These are phyloP conservation scores for Aspergillus novofumigatus DNA, from an alignment of 2,329 filamentous ascomycete species.

Conservation along the genomic window DNA sequence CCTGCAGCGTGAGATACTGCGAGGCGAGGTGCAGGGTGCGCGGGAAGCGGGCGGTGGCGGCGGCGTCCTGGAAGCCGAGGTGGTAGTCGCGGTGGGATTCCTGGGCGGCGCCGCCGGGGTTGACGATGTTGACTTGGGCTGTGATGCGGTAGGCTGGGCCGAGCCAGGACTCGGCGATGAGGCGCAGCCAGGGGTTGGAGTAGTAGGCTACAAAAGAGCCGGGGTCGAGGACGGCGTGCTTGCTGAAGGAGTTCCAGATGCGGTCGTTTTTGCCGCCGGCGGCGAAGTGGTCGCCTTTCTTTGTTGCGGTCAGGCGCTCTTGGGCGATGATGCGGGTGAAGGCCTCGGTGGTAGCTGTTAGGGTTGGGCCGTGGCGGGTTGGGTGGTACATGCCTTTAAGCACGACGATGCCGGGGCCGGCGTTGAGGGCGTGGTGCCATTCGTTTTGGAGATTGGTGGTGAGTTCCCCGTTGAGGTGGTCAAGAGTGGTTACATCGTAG, in stretches of 20 bases:
- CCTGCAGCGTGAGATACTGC: constrained; percentile 59
- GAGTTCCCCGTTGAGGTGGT: constrained; percentile 27
- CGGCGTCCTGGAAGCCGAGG: constrained; percentile 56
- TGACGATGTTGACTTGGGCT: constrained; percentile 60
- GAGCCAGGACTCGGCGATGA: constrained; percentile 54
- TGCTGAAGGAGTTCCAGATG: constrained; percentile 65
- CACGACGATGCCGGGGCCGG: constrained; percentile 59
- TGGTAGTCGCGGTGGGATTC: constrained; percentile 61
- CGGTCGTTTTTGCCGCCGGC: constrained; percentile 53
- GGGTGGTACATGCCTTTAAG: constrained; percentile 49
- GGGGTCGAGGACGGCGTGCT: constrained; percentile 53
- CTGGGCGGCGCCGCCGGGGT: constrained; percentile 56
- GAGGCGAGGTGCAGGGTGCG: constrained; percentile 51
- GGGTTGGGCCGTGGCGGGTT: constrained; percentile 29
- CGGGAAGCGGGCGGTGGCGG: constrained; percentile 47
- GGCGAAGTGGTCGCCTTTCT: constrained; percentile 59
- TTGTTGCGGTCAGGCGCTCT: constrained; percentile 36
- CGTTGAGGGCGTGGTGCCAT: constrained; percentile 55
- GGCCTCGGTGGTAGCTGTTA: constrained; percentile 47
- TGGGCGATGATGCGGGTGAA: constrained; percentile 48
- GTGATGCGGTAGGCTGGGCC: constrained; percentile 59
- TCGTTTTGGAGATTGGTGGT: constrained; percentile 52
- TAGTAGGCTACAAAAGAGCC: constrained; percentile 55
- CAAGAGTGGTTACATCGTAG: constrained; percentile 46
- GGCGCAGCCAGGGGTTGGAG: constrained; percentile 55